Base-by-base conservation (phyloP, 2,329 filamentous ascomycete species). In the Tolypocladium inflatum region DNA sequence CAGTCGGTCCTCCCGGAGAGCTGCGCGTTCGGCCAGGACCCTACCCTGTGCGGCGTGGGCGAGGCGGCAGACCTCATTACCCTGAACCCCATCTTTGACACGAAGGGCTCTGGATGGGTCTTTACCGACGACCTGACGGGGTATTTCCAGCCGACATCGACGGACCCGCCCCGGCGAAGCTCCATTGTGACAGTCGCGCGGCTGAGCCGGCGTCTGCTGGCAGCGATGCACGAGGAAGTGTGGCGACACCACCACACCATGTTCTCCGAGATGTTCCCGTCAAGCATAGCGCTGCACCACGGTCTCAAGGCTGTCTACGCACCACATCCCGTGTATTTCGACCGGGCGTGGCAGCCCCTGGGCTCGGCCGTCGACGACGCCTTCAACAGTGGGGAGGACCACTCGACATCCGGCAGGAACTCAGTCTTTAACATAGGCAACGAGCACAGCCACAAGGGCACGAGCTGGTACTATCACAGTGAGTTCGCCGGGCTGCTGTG, bases 391-490 rank as follows among this genome's bases (percentile, higher is more conserved):
- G 87, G 88, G 30, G 76, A 81, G n/a, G 83, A 87, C 64, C 84
- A 85, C 61, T 85, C 82, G 1, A 80, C 85, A 0, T 82, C 85
- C 9, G 83, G 87, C 1, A 76, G 78, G 37, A 85, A 87, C 41
- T 87, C 84, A 43, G 80, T 89, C 8, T 91, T 88, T 64, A 84
- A 86, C 58, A 66, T 80, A 23, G 80, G 82, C 63, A 85, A 90
- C 56, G 90, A 95, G 73, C 89, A 91, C 70, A 92, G 92, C 71
- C 91, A 93, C 75, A 83, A 84, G 65, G 89, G 90, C 17, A 87
- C 86, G 50, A 91, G 82, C 51, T 96, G 89, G 89, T 95, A 93
- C 72, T 95, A 91, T 72, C 88, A 91, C 65, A 86, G 86, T 26
- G 82, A 86, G 55, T 95, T 94, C 67, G 85, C 89, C 1, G 82